Base-by-base conservation (phyloP, 305 asterid species). In the Fraxinus greggii region DNA sequence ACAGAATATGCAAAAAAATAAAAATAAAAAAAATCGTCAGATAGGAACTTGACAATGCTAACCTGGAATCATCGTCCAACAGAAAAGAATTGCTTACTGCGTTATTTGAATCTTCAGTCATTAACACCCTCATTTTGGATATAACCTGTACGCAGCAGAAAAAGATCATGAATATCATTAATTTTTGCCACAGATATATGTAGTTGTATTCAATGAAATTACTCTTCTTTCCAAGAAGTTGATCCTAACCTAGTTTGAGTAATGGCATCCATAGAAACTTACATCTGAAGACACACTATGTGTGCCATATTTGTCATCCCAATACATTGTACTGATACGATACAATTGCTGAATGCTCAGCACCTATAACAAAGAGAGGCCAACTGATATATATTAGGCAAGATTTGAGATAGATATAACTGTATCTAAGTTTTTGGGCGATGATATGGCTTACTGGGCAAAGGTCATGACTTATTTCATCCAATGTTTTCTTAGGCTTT, bases 291-390 rank as follows among this genome's bases (percentile, higher is more conserved):
- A 87, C 77, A 91, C 90, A 61, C 94, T 89, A 40, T 91, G 94
- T 82, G 92, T 91, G 72, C 94, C 94, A 67, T 90, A 90, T 78
- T 90, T 90, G 89, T 90, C 94, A 83, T 91, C 94, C 94, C 92
- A 91, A 80, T 91, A 91, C 94, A 91, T 91, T 77, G 93, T 91
- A 84, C 94, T 88, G 65, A 91, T 91, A 80, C 94, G 88, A 82
- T 91, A 91, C 83, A 91, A 59, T 77, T 91, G 94, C 79, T 91
- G 94, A 79, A 91, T 85, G 82, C 94, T 89, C 85, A 91, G 89
- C 31, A 91, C 94, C 94, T 91, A 84, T 56, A 42, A 70, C 24
- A 21, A 78, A 78, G 78, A 80, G 76, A 76, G 32, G 54, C 36
- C 73, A 65, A 65, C 77, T 74, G 31, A 48, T 61, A 61, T 79